Conservation (phyloP, 495 filamentous ascomycete species). For the Symbiotaphrina buchneri region DNA sequence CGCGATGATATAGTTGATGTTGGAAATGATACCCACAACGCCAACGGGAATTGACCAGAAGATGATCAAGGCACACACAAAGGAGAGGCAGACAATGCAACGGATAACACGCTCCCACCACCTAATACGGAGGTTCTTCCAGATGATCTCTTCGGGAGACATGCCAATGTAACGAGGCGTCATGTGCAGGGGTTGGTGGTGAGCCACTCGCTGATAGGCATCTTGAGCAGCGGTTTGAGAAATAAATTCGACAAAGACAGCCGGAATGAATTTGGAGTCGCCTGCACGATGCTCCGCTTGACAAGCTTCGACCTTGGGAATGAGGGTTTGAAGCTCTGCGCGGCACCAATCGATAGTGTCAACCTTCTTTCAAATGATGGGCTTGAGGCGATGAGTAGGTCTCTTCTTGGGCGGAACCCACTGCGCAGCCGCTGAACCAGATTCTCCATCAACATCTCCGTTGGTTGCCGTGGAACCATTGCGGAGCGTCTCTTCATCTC, state of each 20-base stretch:
- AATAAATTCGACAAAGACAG: constrained; percentile 79
- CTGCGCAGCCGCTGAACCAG: constrained; percentile 63
- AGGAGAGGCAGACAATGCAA: constrained; percentile 39
- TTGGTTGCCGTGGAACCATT: constrained; percentile 9
- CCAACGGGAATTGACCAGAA: constrained; percentile 94
- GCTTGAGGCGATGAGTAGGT: constrained; percentile 64
- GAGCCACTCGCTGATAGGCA: constrained; percentile 67
- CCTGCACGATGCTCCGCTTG: constrained; percentile 54
- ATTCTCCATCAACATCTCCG: constrained; percentile 32
- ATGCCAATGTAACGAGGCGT: constrained; percentile 76
- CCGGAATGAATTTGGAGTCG: constrained; percentile 38
- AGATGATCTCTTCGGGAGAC: constrained; percentile 69
- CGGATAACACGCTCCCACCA: constrained; percentile 76
- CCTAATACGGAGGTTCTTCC: constrained; percentile 64
- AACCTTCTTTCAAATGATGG: constrained; percentile 73
- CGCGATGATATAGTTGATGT: constrained; percentile 45
- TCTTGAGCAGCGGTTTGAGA: constrained; percentile 63
- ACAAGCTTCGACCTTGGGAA: constrained; percentile 53
- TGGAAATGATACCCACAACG: constrained; percentile 68
- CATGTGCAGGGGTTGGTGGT: constrained; percentile 85
- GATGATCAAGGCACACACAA: constrained; percentile 60
- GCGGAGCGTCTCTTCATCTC: constrained; percentile 22
- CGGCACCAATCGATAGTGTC: constrained; percentile 91
- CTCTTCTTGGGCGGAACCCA: constrained; percentile 53
- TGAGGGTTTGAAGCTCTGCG: constrained; percentile 54